Percentiles rank a stretch among this genome's conserved stretches.
Conservation (phyloP, 441 rosid species). For the Brassica balearica region DNA sequence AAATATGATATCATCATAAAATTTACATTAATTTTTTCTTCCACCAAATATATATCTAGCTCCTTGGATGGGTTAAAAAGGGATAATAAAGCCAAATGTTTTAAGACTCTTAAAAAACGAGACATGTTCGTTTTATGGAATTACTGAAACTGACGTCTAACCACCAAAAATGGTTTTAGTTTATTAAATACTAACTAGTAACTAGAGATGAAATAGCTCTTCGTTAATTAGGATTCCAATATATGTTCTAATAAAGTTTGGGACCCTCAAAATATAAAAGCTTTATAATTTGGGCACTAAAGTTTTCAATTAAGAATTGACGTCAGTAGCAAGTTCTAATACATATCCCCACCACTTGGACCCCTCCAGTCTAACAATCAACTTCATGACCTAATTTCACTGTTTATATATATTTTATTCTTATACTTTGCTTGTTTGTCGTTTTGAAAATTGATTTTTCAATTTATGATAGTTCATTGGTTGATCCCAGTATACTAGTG, state of each 20-base stretch:
- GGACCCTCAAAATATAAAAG: slow-evolving; percentile 36
- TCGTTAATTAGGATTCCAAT: slow-evolving; percentile 31
- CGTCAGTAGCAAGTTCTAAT: slow-evolving; percentile 36
- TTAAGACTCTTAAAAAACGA: neutral
- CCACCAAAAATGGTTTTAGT: slow-evolving; percentile 9
- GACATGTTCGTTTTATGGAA: slow-evolving; percentile 28
- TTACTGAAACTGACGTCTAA: slow-evolving; percentile 29
- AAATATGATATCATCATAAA: neutral
- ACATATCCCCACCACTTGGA: slow-evolving; percentile 39
- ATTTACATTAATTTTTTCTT: neutral
- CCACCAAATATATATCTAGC: neutral
- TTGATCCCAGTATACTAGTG: slow-evolving; percentile 27
- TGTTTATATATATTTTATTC: slow-evolving; percentile 38
- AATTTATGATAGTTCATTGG: slow-evolving; percentile 22
- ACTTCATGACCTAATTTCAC: slow-evolving; percentile 55
- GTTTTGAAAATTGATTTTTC: neutral
- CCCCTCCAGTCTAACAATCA: slow-evolving; percentile 44
- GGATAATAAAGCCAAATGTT: neutral
- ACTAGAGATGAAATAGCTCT: slow-evolving; percentile 1
- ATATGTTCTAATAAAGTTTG: slow-evolving; percentile 15
- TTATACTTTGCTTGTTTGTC: slow-evolving; percentile 11
- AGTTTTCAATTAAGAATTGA: slow-evolving; percentile 25
- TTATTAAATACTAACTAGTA: slow-evolving; percentile 2
- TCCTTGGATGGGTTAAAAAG: neutral
- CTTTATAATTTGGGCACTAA: slow-evolving; percentile 29